Conservation (phyloP, 257 asterid species). For the Rubia yunnanensis region DNA sequence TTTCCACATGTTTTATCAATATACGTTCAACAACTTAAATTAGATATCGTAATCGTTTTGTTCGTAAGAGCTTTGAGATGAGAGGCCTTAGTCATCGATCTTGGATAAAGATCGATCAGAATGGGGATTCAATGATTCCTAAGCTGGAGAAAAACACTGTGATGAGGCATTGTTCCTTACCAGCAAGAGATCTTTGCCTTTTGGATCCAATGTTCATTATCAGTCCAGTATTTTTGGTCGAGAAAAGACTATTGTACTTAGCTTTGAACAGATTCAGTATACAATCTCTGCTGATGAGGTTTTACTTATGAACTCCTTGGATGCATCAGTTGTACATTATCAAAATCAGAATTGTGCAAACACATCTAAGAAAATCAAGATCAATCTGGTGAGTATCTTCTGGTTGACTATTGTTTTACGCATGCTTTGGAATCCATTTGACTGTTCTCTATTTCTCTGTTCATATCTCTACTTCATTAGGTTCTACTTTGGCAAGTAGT, state of each 20-base stretch:
- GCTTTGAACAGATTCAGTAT: conserved; percentile 90
- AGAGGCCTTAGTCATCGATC: conserved; percentile 87
- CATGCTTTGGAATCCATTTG: not conserved
- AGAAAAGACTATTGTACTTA: conserved; percentile 86
- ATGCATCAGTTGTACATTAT: conserved; percentile 73
- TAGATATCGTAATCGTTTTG: conserved; percentile 20
- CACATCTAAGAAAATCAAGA: conserved; percentile 75
- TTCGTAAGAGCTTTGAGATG: conserved; percentile 61
- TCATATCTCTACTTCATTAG: not conserved
- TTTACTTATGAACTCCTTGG: conserved; percentile 78
- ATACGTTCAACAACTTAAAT: too few relatives aligned
- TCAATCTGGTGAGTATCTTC: conserved; percentile 43
- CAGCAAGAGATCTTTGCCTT: conserved; percentile 96
- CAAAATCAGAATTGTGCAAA: conserved; percentile 72
- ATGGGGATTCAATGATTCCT: conserved; percentile 61
- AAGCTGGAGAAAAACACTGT: conserved; percentile 78
- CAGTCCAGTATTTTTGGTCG: conserved; percentile 96
- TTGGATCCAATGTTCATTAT: conserved; percentile 90
- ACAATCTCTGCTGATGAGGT: conserved; percentile 97
- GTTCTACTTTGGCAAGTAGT: not conserved
- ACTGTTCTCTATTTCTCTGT: not conserved
- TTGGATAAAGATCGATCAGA: conserved; percentile 79
- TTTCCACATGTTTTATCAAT: too few relatives aligned
- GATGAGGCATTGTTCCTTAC: conserved; percentile 90
- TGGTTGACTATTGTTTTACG: not conserved